Evolutionary conservation across 192 early-diverging fungal species (phyloP), one percentile per base, ranked within the genome.

Genomic region (Coemansia sp.): DNA sequence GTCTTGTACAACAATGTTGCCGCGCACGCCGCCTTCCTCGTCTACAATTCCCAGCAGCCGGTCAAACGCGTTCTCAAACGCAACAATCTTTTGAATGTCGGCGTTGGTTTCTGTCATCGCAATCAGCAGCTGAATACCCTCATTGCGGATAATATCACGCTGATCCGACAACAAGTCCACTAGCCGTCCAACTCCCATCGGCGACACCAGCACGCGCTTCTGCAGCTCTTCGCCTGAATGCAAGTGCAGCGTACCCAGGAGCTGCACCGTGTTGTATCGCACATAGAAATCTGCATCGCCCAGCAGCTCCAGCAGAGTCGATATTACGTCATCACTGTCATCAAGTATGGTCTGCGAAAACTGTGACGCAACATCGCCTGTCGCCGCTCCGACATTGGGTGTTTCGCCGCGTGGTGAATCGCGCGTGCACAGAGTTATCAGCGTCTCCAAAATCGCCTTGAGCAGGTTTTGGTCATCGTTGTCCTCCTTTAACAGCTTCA

Each of bases 1-100:
- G 73, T 99, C 97, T 65, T 97, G 94, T 15, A 97, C 95, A 48
- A 83, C 70, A 73, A 97, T 93, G 58, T 97, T 97, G 15, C 94
- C 95, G 19, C 91, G 89, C 23, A 92, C 90, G 7, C 91, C 94
- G 35, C 92, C 95, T 67, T 98, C 95, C 32, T 94, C 93, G 54
- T 88, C 70, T 61, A 97, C 91, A 53, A 98, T 93, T 2, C 82
- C 83, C 56, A 99, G 78, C 21, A 99, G 78, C 8, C 90, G 84
- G 59, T 99, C 97, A 80, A 99, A 99, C 4, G 94, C 93, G 65
- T 93, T 96, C 61, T 98, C 93, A 81, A 99, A 99, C 12, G 97
- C 96, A 52, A 99, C 92, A 63, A 99, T 93, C 84, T 99, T 98
- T 82, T 99, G 97, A 23, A 99, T 91, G 58, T 98, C 96, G 9